Base-by-base conservation (phyloP, 2,329 filamentous ascomycete species). In the Diatrype stigma region DNA sequence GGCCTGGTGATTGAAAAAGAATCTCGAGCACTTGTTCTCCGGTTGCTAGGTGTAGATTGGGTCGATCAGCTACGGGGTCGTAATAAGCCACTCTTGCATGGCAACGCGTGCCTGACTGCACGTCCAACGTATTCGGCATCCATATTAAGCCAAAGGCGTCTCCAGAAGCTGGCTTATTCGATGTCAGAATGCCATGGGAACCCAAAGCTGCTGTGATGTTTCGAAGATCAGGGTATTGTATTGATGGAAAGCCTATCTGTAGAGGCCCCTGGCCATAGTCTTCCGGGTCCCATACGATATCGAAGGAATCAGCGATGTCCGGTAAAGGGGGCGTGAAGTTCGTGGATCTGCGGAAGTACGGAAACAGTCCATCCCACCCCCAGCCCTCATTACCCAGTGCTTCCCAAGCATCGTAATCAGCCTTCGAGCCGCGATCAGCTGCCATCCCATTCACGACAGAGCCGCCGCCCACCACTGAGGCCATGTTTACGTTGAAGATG, bases 11-110 rank as follows among this genome's bases (percentile, higher is more conserved):
- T 1, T 62, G 54, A n/a, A 66, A 70, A 7, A 61, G 60, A 45
- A 74, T 67, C n/a, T 71, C 69, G 60, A 68, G 63, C 3, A 72
- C 68, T 56, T 66, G 70, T 5, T 61, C 57, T 2, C 56, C 58
- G 2, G 60, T 60, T 16, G 63, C 30, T 10, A 59, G 61, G 42
- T 56, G 48, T 21, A 58, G 58, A 45, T 60, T 60, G 6, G 50
- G 37, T 2, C 56, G 44, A 4, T 37, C 51, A 4, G 55, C 47
- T 11, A 60, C 59, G 7, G 55, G 56, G 37, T 65, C 61, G 45
- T 62, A 67, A 48, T 67, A 63, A 17, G 61, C 61, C 22, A 55
- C 63, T 17, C 63, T 53, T 3, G 65, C 55, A 49, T 63, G 65
- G 1, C 63, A 67, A 5, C 64, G 58, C 2, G 59, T 63, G 48